These are phyloP conservation scores for Hypoxylon sp. DNA, from an alignment of 2,329 filamentous ascomycete genomes.

Conservation along the genomic window DNA sequence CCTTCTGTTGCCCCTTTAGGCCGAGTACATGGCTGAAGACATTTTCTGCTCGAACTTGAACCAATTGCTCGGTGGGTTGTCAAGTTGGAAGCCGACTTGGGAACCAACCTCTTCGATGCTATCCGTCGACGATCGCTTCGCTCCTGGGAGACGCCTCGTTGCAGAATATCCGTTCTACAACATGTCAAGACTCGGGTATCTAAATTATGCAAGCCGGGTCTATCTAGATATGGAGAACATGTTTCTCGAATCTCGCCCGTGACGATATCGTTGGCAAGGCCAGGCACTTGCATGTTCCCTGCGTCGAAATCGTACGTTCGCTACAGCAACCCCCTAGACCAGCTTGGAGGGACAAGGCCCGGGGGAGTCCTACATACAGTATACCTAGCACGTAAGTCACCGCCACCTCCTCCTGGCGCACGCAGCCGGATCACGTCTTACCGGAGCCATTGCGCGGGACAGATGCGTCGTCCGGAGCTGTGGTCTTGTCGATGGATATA, in stretches of 20 bases:
- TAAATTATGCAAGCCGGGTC: background rate
- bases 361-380: background rate
- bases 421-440: slow-evolving; percentile 1
- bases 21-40: slow-evolving; percentile 26
- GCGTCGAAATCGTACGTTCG: background rate
- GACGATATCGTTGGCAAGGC: background rate
- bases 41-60: slow-evolving; percentile 13
- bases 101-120: slow-evolving; percentile 4
- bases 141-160: background rate
- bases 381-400: background rate
- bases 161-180: background rate
- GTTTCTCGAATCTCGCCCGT: background rate
- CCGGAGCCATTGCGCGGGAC: background rate
- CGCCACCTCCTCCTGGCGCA: background rate
- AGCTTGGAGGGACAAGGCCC: background rate
- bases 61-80: slow-evolving; percentile 4
- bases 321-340: background rate
- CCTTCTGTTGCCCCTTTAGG: slow-evolving; percentile 39
- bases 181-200: background rate
- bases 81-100: slow-evolving; percentile 4
- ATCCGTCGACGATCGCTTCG: background rate
- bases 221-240: background rate
- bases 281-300: background rate
- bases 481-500: background rate
- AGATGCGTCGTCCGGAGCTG: background rate